phyloP scores from a whole-genome alignment of 2,329 filamentous ascomycete genomes.

The Exophiala xenobiotica region DNA sequence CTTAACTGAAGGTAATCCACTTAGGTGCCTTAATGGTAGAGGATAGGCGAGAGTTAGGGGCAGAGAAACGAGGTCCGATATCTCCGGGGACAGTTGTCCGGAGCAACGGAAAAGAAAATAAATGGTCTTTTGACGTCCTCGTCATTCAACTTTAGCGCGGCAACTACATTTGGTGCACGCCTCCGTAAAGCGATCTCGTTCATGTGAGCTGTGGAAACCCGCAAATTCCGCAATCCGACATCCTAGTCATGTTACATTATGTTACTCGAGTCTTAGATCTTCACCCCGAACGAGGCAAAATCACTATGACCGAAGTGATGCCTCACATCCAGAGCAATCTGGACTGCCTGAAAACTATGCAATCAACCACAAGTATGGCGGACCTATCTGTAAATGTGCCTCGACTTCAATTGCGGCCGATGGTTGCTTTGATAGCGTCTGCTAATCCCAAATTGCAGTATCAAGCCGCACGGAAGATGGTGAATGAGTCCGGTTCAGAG shows the following conservation, averaged over 20 bases:
- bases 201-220: not conserved
- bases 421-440: not conserved
- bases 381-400: constrained; percentile 1
- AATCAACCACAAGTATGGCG: constrained; percentile 2
- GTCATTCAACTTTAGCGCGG: too few relatives aligned
- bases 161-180: too few relatives aligned
- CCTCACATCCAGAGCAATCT: not conserved
- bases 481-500: not conserved
- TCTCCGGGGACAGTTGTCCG: too few relatives aligned
- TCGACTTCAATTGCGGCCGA: not conserved
- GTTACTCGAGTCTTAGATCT: not conserved
- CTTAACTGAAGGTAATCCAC: too few relatives aligned
- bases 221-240: not conserved
- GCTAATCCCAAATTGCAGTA: not conserved
- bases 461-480: not conserved
- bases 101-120: too few relatives aligned
- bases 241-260: not conserved
- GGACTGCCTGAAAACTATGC: not conserved
- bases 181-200: not conserved
- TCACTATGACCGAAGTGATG: not conserved
- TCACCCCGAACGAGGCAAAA: not conserved
- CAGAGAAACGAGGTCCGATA: too few relatives aligned
- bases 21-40: too few relatives aligned
- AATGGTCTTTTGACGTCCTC: too few relatives aligned
- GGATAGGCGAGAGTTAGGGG: too few relatives aligned